A percentile compares a stretch with the other conserved stretches of the same genome.
Evolutionary conservation across 371 early-diverging fungal genomes (phyloP).

Genomic region (Umbelopsis sp.): DNA sequence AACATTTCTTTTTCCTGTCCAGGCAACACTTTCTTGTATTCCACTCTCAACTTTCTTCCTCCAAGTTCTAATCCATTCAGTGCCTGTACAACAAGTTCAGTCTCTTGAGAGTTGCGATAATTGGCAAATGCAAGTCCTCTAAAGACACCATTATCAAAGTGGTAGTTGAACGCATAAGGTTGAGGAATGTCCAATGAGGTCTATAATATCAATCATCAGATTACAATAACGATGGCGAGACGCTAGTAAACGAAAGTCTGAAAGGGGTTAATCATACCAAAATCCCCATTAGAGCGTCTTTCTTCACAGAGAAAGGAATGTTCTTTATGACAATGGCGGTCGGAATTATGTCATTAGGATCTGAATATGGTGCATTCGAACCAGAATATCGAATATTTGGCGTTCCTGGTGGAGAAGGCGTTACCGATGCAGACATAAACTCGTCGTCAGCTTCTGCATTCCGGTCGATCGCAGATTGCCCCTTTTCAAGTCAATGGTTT

Average conservation of each 20-base stretch:
- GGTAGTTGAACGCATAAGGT: slow-evolving; percentile 84
- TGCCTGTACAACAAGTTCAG: slow-evolving; percentile 66
- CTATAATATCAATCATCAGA: slow-evolving; percentile 24
- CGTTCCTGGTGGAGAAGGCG: slow-evolving; percentile 15
- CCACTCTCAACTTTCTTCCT: slow-evolving; percentile 81
- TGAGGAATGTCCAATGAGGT: slow-evolving; percentile 66
- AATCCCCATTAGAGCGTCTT: slow-evolving; percentile 69
- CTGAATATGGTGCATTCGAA: neutral
- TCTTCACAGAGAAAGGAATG: slow-evolving; percentile 80
- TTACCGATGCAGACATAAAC: neutral
- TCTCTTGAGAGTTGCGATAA: slow-evolving; percentile 76
- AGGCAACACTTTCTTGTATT: slow-evolving; percentile 70
- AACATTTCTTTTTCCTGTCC: slow-evolving; percentile 25
- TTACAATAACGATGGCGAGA: neutral
- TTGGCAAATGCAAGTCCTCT: slow-evolving; percentile 86
- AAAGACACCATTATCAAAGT: slow-evolving; percentile 80
- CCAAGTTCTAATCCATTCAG: slow-evolving; percentile 72
- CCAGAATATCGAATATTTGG: slow-evolving; percentile 3
- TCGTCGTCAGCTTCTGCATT: neutral
- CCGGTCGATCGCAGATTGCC: slow-evolving; percentile 7
- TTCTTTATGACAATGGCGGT: slow-evolving; percentile 86
- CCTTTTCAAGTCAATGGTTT: neutral
- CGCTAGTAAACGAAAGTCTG: no score
- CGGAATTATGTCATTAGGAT: slow-evolving; percentile 52
- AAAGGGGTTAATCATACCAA: slow-evolving; percentile 44